These are phyloP conservation scores for Penicillium rolfsii DNA, from an alignment of 2,329 filamentous ascomycete genomes.

Conservation along the genomic window DNA sequence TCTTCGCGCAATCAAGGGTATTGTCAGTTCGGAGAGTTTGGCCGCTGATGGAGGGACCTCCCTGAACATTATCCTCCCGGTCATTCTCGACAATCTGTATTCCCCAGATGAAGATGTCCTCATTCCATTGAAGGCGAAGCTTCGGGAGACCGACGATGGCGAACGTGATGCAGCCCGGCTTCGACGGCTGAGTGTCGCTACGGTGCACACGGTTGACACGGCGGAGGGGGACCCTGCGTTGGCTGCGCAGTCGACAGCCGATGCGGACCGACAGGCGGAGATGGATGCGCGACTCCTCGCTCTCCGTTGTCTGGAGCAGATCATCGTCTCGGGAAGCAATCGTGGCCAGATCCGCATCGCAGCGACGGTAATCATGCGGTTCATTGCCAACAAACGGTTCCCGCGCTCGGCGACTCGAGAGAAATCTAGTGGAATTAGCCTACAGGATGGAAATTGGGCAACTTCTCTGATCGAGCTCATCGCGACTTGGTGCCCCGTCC, in stretches of 20 bases:
- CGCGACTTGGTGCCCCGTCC: conserved; percentile 86
- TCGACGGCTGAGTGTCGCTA: conserved; percentile 77
- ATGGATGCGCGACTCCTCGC: conserved; percentile 85
- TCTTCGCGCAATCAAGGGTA: conserved; percentile 76
- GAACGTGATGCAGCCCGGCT: conserved; percentile 66
- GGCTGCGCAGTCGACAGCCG: conserved; percentile 76
- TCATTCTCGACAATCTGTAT: conserved; percentile 85
- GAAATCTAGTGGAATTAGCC: conserved; percentile 47
- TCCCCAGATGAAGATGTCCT: conserved; percentile 66
- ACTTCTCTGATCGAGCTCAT: conserved; percentile 79
- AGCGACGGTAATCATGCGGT: conserved; percentile 72
- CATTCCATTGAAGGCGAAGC: conserved; percentile 67
- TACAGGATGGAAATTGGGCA: conserved; percentile 71
- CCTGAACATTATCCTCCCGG: conserved; percentile 76
- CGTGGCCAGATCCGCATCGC: conserved; percentile 78
- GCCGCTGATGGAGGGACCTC: conserved; percentile 75
- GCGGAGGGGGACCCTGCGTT: conserved; percentile 67
- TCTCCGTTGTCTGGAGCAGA: conserved; percentile 80
- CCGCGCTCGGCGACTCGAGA: conserved; percentile 55
- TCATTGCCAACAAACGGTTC: conserved; percentile 63
- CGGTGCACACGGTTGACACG: conserved; percentile 71
- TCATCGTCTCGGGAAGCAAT: conserved; percentile 77
- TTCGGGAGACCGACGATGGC: conserved; percentile 68
- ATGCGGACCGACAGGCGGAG: conserved; percentile 87
- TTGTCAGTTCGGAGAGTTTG: conserved; percentile 78